phyloP scores from a whole-genome alignment of 768 basidiomycete species.

The Hygrophorus russula region DNA sequence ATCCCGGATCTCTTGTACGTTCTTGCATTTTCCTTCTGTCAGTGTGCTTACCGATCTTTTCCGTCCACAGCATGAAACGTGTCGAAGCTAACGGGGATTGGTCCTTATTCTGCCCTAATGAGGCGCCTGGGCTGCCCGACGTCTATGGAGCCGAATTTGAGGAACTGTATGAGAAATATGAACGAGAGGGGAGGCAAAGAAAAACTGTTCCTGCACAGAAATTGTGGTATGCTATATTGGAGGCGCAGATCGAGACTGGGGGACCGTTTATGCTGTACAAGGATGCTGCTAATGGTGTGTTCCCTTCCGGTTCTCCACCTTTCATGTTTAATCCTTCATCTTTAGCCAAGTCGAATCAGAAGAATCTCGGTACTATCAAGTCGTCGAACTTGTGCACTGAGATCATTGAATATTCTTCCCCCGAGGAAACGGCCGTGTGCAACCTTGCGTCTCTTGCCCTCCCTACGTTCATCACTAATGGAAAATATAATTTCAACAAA shows the following conservation, averaged over 20 bases:
- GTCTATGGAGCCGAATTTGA: conserved; percentile 89
- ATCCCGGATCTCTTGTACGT: conserved; percentile 91
- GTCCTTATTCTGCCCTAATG: conserved; percentile 97
- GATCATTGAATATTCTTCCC: conserved; percentile 96
- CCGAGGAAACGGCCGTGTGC: conserved; percentile 97
- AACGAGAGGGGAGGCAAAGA: conserved; percentile 78
- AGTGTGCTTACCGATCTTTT: neutral
- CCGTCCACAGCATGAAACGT: conserved; percentile 74
- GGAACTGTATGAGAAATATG: conserved; percentile 74
- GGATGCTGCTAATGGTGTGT: conserved; percentile 83
- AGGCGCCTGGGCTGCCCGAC: conserved; percentile 84
- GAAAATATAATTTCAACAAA: conserved; percentile 87
- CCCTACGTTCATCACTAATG: conserved; percentile 78
- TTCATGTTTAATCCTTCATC: neutral
- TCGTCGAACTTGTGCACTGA: conserved; percentile 98
- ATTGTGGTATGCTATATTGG: conserved; percentile 95
- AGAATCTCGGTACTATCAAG: conserved; percentile 98
- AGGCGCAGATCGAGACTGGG: conserved; percentile 96
- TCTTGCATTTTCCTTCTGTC: neutral
- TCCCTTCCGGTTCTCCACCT: neutral
- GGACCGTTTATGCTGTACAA: conserved; percentile 99
- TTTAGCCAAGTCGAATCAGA: conserved; percentile 92
- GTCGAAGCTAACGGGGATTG: conserved; percentile 84
- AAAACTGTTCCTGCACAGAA: conserved; percentile 90
- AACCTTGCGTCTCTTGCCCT: conserved; percentile 96